Base-by-base conservation (phyloP, 805 yeast species). In the Hanseniaspora occidentalis region DNA sequence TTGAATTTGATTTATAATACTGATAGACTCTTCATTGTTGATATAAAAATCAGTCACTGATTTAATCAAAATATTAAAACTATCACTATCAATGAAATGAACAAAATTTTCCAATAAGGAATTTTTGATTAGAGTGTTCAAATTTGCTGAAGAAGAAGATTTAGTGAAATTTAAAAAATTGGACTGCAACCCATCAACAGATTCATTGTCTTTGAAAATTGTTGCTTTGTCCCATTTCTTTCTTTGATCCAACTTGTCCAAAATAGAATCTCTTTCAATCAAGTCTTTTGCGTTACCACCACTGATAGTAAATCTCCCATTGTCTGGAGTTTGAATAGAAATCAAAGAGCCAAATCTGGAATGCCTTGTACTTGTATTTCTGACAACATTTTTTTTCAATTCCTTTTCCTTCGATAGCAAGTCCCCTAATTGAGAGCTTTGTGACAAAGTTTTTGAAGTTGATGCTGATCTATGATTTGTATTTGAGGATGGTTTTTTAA, bases 321-420 rank as follows among this genome's bases (percentile, higher is more conserved):
- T 66, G 40, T 77, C 77, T 19, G 70, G 68, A 16, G 79, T 73
- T 44, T 79, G 76, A 23, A 89, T 66, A 2, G 94, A 78, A 9
- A 86, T 58, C 46, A 88, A 63, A 0, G 96, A 78, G 1, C 98
- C 98, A 63, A 89, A 89, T 39, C 95, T 69, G 2, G 92, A 88
- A 54, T 89, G 98, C 36, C 98, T 70, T 1, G 84, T 69, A 1
- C 83, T 71, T 1, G 77, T 64, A 39, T 66, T 60, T 56, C 69
- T 71, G 22, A 66, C 64, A 37, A 75, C 67, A 25, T 57, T 53
- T 31, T 61, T 64, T 43, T 72, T 74, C 44, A 79, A 54, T 24
- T 67, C 66, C 17, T 69, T 65, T 52, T 89, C 96, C 40, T 69
- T 69, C 2, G 65, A 62, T n/a, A 85, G 62, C 6, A 84, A 54